Evolutionary conservation across 805 yeast species (phyloP), one percentile per base, ranked within the genome.

Genomic region (Geotrichum ghanense): DNA sequence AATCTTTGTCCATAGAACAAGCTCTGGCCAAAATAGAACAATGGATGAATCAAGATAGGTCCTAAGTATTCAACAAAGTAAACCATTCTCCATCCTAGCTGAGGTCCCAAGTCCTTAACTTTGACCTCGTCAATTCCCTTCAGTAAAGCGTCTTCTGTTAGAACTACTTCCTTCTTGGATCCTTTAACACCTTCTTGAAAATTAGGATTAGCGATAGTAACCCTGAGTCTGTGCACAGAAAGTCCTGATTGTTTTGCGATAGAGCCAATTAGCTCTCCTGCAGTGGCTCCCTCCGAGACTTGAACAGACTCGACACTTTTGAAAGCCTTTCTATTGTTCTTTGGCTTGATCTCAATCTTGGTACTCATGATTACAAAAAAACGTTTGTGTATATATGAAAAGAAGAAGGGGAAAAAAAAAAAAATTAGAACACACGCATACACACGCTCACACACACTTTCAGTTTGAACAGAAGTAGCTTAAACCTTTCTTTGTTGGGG

Each of bases 81-180:
- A n/a, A 90, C 97, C 2, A 87, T 74, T 66, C 83, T 76, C 96
- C 97, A 92, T 3, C 81, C 79, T 49, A 92, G 77, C 66, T 92
- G 98, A 0, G 89, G 88, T 19, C 98, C 98, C 51, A 90, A 70
- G 60, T 90, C 98, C 63, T 90, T 89, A 47, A 83, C 83, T 52
- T 67, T 75, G 12, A 88, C 70, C 21, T 62, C 66, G 20, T 66
- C 65, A 12, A 45, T 48, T 3, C 47, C 41, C 25, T 60, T 63
- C 37, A 81, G 65, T 16, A 74, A 62, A 45, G 70, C 68, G 37
- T 67, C 67, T 21, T 65, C 57, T 48, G 69, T 70, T 58, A 79
- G 62, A 2, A 79, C 73, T 14, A 64, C 57, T 46, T 56, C 51
- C 45, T 73, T 69, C 50, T 63, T 64, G 24, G 62, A 58, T 35